Conservation (phyloP, 441 rosid species). For the Pelargonium cotyledonis region DNA sequence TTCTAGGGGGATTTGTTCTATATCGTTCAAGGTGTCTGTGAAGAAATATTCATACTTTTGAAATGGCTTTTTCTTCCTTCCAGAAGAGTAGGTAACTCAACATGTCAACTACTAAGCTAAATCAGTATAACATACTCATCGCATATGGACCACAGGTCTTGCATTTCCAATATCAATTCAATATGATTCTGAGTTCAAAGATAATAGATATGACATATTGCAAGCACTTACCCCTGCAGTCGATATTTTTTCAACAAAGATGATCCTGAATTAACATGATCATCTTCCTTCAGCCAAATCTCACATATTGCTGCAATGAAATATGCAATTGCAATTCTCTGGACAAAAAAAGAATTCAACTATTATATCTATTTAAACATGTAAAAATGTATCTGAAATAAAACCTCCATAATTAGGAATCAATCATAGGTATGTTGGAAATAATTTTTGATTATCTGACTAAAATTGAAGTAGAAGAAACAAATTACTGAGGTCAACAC, state of each 20-base stretch:
- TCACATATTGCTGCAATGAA: slow-evolving; percentile 4
- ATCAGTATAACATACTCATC: no score
- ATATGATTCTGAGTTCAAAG: background rate
- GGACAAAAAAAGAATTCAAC: background rate
- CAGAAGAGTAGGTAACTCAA: no score
- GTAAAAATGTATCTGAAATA: background rate
- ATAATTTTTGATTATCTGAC: background rate
- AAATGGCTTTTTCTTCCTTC: no score
- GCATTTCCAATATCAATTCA: no score
- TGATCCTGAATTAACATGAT: slow-evolving; percentile 3
- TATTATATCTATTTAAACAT: background rate
- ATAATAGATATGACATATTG: background rate
- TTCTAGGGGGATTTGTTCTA: no score
- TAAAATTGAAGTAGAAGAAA: background rate
- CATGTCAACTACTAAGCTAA: no score
- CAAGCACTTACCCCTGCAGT: background rate
- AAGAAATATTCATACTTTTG: no score
- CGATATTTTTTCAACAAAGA: slow-evolving; percentile 2
- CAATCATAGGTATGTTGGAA: background rate
- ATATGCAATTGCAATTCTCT: slow-evolving; percentile 5
- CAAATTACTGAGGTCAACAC: background rate
- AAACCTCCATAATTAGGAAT: background rate
- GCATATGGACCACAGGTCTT: no score
- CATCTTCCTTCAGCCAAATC: slow-evolving; percentile 7
- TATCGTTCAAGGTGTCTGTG: no score